Evolutionary conservation across 495 filamentous ascomycete species (phyloP), one percentile per base, ranked within the genome.

Genomic region (Aspergillus olivimuriae): DNA sequence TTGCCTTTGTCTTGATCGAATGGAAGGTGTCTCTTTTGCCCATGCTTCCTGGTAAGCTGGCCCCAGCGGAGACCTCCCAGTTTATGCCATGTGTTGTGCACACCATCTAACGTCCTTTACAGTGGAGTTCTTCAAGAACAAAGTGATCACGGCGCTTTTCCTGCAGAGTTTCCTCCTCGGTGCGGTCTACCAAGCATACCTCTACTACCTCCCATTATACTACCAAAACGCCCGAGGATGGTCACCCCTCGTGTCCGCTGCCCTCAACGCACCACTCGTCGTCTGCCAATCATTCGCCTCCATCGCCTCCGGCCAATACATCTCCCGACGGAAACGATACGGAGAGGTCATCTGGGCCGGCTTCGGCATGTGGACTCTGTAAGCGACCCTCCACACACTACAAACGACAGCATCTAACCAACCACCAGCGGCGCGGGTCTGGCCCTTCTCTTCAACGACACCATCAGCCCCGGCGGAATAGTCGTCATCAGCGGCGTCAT

Each of bases 101-200:
- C 21, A 45, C 54, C 65, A 39, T 62, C 48, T n/a, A n/a, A n/a
- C n/a, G n/a, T 18, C 11, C 3, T 20, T 5, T 14, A 11, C 33
- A 66, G 72, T 81, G 31, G 60, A 60, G 12, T 68, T 84, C 39
- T 82, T 82, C 55, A 71, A 68, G 44, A 80, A 72, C 42, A 63
- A 52, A 11, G 67, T 76, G 2, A 63, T 82, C 18, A 58, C 53
- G 21, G 63, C 74, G 5, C 68, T 83, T 2, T 64, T 83, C 34
- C 47, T 76, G 4, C 80, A 84, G 44, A 78, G 72, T 51, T 81
- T 82, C 44, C 61, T 82, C 15, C 67, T 81, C 4, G 79, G 80
- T 1, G 68, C 73, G 6, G 72, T 75, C 6, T 83, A 81, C 37
- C 78, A 81, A 38, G 56, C 73, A 2, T 71, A 74, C 28, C 69